phyloP scores from a whole-genome alignment of 768 basidiomycete genomes.

The Clathrus columnatus region DNA sequence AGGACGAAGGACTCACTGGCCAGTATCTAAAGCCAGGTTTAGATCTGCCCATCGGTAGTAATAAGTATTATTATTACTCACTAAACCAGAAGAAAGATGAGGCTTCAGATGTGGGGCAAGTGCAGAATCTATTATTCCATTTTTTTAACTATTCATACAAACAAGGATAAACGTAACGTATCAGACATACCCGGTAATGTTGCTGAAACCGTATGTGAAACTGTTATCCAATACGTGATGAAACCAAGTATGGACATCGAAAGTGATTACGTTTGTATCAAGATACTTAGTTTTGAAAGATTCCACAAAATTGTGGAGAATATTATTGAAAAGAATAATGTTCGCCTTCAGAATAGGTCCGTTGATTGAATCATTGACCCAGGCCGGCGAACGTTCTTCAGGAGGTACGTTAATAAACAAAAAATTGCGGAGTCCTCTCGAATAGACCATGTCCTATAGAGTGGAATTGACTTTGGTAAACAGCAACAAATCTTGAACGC shows the following conservation, averaged over 20 bases:
- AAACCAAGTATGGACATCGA: conserved; percentile 46
- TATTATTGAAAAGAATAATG: conserved; percentile 34
- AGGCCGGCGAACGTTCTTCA: conserved; percentile 38
- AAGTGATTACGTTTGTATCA: conserved; percentile 34
- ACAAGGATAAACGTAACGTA: neutral
- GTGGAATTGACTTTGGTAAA: neutral
- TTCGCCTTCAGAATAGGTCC: conserved; percentile 30
- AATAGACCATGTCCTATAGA: conserved; percentile 30
- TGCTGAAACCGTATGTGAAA: conserved; percentile 34
- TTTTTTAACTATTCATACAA: neutral
- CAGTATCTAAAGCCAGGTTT: conserved; percentile 28
- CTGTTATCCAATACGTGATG: conserved; percentile 35
- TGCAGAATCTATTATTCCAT: conserved; percentile 34
- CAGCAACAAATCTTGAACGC: conserved; percentile 14
- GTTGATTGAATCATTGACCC: conserved; percentile 27
- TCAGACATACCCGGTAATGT: conserved; percentile 35
- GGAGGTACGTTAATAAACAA: conserved; percentile 53
- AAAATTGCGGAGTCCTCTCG: conserved; percentile 33
- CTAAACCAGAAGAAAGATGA: conserved; percentile 47
- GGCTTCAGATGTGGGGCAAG: conserved; percentile 28
- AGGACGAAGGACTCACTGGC: conserved; percentile 21
- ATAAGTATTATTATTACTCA: conserved; percentile 21
- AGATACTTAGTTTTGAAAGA: conserved; percentile 31
- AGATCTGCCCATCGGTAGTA: neutral
- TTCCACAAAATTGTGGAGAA: conserved; percentile 28